Conservation (phyloP, 768 basidiomycete species). For the Chalciporus piperatus region DNA sequence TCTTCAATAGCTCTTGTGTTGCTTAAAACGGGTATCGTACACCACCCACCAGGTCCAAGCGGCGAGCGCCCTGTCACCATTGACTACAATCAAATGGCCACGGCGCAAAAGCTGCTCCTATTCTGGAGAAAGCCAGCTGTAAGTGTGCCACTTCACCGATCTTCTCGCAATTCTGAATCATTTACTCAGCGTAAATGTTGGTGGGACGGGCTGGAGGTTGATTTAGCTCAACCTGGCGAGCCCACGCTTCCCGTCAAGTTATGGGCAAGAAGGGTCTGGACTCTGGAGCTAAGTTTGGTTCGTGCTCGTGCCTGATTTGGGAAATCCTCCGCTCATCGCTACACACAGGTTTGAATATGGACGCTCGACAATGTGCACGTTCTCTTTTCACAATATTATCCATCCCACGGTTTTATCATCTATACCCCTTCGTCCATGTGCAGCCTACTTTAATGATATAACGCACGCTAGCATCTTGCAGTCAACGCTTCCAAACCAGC, state of each 20-base stretch:
- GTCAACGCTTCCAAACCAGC: not conserved
- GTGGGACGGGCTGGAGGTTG: conserved; percentile 98
- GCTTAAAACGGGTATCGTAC: conserved; percentile 93
- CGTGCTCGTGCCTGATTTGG: conserved; percentile 16
- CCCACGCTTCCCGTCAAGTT: conserved; percentile 70
- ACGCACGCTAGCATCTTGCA: conserved; percentile 27
- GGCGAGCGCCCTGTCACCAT: conserved; percentile 74
- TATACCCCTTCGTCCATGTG: conserved; percentile 27
- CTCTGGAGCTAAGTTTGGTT: conserved; percentile 92
- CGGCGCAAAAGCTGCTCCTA: conserved; percentile 92
- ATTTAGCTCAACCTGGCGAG: conserved; percentile 60
- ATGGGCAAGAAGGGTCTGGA: conserved; percentile 98
- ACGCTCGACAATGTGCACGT: conserved; percentile 1
- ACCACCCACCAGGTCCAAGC: conserved; percentile 50
- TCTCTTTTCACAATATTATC: conserved; percentile 16
- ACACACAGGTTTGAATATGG: conserved; percentile 19
- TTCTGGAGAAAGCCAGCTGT: conserved; percentile 99
- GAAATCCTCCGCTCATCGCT: not conserved
- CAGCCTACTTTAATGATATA: conserved; percentile 27
- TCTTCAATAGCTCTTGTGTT: conserved; percentile 97
- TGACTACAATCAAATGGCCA: conserved; percentile 92
- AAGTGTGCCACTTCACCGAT: conserved; percentile 33
- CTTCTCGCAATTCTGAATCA: not conserved
- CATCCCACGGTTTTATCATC: conserved; percentile 18
- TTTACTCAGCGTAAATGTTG: conserved; percentile 89